Base-by-base conservation (phyloP, 208 protist species). In the Herpetomonas tarakana region DNA sequence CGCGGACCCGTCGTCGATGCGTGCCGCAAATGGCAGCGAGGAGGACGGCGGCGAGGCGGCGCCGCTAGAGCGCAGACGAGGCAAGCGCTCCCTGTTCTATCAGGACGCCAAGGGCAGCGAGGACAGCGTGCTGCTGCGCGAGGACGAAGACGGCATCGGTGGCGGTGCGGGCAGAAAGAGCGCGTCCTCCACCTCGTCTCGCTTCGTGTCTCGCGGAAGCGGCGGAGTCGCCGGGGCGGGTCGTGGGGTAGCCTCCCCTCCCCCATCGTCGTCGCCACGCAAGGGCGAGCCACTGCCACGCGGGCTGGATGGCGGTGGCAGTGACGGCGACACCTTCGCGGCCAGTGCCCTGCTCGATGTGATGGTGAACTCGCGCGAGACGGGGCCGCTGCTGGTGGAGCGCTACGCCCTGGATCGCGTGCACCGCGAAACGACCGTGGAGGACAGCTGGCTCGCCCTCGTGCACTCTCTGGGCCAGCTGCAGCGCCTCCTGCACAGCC, bases 31-130 rank as follows among this genome's bases (percentile, higher is more conserved):
- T 0, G 54, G 24, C 18, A n/a, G 31, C 18, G 38, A 39, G n/a
- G 14, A 7, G 3, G 58, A 35, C 0, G 29, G 21, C 1, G n/a
- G 2, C n/a, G 38, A n/a, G 35, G 61, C 46, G 26, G 47, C 52
- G 0, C 72, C 67, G 46, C 58, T 58, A 39, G 50, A 58, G 31
- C 74, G 74, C 22, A 31, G 63, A 3, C 74, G 74, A 24, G 74
- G 74, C 26, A 75, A 74, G 56, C 74, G 68, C 44, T 81, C 69
- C 2, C 64, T 81, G 57, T 76, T 76, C 52, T 75, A 76, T 58
- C 57, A 81, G 27, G 25, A 50, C 3, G 30, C n/a, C 22, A 30
- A 58, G 39, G 29, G 52, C 14, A 26, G 30, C 14, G 58, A 39
- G 16, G 45, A 26, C 29, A 27, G 65, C 46, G 62, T 62, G 51